A percentile compares a stretch with the other conserved stretches of the same genome.
Evolutionary conservation across 208 protist genomes (phyloP).

Genomic region (Crithidia brevicula): DNA sequence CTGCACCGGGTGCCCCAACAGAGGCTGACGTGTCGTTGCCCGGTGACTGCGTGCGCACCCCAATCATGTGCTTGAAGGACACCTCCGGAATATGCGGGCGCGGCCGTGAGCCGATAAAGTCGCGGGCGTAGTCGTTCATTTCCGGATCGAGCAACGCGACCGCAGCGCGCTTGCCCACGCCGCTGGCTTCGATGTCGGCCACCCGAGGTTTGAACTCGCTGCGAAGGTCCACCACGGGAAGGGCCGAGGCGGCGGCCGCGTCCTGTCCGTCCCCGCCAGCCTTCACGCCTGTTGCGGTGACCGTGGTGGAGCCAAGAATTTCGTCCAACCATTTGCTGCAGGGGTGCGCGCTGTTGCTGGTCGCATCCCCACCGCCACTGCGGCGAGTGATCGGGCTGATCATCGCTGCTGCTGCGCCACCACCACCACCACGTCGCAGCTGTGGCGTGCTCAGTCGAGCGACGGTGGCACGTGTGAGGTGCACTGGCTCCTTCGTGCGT

Average conservation of each 20-base stretch:
- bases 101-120: conserved; percentile 39
- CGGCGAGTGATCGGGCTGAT: conserved; percentile 13
- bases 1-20: background rate
- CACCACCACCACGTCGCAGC: conserved; percentile 6
- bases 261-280: background rate
- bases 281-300: conserved; percentile 25
- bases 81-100: conserved; percentile 42
- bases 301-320: conserved; percentile 31
- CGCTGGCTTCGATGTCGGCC: conserved; percentile 4
- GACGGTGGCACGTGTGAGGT: conserved; percentile 28
- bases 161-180: background rate
- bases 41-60: conserved; percentile 37
- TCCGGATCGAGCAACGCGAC: conserved; percentile 8
- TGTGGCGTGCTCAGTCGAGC: conserved; percentile 30
- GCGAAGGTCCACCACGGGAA: conserved; percentile 68
- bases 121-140: conserved; percentile 14
- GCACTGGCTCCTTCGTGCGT: conserved; percentile 21
- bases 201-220: conserved; percentile 49
- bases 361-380: conserved; percentile 7
- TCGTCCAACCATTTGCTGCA: conserved; percentile 50
- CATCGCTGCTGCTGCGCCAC: background rate
- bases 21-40: conserved; percentile 8
- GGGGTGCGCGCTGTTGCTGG: conserved; percentile 23
- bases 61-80: conserved; percentile 42
- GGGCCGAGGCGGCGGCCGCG: conserved; percentile 9